Evolutionary conservation across 1,139 yeast genomes (phyloP).

Genomic region (Sugiyamaella pinicola): DNA sequence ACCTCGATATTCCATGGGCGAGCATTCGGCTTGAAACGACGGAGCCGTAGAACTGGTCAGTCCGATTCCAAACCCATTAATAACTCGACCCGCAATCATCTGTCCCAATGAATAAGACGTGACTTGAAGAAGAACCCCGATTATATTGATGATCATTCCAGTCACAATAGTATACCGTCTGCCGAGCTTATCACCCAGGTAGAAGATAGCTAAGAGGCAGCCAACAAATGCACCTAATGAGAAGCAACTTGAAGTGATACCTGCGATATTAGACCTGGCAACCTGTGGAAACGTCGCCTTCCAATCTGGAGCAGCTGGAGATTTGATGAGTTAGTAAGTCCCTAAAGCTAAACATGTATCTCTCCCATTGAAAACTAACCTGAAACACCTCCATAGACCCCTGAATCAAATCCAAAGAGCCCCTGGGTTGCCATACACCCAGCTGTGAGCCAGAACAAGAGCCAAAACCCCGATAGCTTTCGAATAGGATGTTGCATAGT

Average conservation of each 20-base stretch:
- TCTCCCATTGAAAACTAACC: conserved; percentile 1
- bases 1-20: conserved; percentile 29
- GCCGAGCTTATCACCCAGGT: conserved; percentile 23
- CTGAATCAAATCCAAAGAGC: conserved; percentile 18
- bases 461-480: conserved; percentile 20
- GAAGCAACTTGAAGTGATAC: conserved; percentile 26
- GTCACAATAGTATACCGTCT: conserved; percentile 28
- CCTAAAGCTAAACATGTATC: too few species aligned
- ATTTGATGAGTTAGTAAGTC: neutral
- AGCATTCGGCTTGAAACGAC: conserved; percentile 27
- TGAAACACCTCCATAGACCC: conserved; percentile 22
- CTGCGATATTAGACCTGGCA: conserved; percentile 21
- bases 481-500: conserved; percentile 22
- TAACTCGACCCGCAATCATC: conserved; percentile 57
- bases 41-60: conserved; percentile 29
- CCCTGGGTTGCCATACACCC: conserved; percentile 23
- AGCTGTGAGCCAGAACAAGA: conserved; percentile 21
- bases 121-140: conserved; percentile 46
- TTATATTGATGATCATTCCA: conserved; percentile 47
- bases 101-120: conserved; percentile 41
- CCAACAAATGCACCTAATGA: conserved; percentile 26
- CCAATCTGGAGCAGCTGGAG: conserved; percentile 18
- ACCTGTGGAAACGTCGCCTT: conserved; percentile 19
- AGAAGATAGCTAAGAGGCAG: conserved; percentile 18
- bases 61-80: conserved; percentile 49